Evolutionary conservation across 2,329 filamentous ascomycete species (phyloP).

Genomic region (Chaetomiaceae sp.): DNA sequence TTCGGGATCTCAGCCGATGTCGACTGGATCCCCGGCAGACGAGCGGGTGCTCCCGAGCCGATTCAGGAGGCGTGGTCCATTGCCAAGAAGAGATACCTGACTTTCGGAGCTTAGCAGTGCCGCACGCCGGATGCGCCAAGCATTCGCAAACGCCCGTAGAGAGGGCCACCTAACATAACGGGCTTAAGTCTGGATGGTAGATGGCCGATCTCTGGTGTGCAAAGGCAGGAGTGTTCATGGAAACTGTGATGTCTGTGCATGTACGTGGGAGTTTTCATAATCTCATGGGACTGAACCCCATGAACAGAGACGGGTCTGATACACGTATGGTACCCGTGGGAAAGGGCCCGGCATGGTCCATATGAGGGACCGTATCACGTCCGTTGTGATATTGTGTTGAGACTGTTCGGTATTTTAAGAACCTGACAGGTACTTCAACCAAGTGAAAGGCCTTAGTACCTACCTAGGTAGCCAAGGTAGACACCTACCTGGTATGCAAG

Average conservation of each 20-base stretch:
- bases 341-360: too few species aligned
- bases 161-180: conserved; percentile 12
- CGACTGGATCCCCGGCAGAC: conserved; percentile 4
- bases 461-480: background rate
- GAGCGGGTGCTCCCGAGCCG: conserved; percentile 22
- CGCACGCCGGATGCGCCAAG: conserved; percentile 15
- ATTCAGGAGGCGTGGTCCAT: background rate
- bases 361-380: too few species aligned
- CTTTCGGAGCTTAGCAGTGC: conserved; percentile 14
- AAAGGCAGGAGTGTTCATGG: background rate
- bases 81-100: conserved; percentile 11
- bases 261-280: background rate
- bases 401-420: too few species aligned
- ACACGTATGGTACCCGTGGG: too few species aligned
- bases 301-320: too few species aligned
- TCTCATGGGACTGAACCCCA: too few species aligned
- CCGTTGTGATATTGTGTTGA: too few species aligned
- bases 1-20: conserved; percentile 18
- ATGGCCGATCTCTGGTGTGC: conserved; percentile 1
- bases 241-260: background rate
- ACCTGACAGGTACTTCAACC: too few species aligned
- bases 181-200: conserved; percentile 3
- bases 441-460: too few species aligned
- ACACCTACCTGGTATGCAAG: too few species aligned
- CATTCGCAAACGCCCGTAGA: background rate